Evolutionary conservation across 1,284 basidiomycete genomes (phyloP).

Genomic region (Ceratobasidium sp.): DNA sequence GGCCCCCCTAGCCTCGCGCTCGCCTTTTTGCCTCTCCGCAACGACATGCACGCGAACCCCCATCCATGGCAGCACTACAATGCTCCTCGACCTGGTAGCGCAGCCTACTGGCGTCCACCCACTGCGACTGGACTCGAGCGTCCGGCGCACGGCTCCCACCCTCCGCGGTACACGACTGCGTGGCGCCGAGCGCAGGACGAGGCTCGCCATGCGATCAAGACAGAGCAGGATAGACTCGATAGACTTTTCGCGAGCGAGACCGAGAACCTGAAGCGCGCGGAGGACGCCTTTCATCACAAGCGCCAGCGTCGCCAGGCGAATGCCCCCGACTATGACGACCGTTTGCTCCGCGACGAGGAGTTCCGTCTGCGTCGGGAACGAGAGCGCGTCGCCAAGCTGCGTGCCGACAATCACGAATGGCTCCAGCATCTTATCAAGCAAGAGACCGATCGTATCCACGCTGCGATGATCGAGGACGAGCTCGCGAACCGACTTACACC

Average conservation of each 20-base stretch:
- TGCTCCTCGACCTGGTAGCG: conserved; percentile 16
- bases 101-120: conserved; percentile 29
- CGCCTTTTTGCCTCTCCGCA: not conserved
- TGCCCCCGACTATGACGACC: conserved; percentile 13
- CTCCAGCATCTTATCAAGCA: conserved; percentile 31
- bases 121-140: conserved; percentile 30
- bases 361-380: conserved; percentile 7
- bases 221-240: conserved; percentile 32
- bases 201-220: conserved; percentile 33
- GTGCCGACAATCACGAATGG: conserved; percentile 15
- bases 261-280: conserved; percentile 33
- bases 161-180: too few relatives aligned
- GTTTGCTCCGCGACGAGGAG: conserved; percentile 28
- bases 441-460: conserved; percentile 36
- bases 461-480: conserved; percentile 44
- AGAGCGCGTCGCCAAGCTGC: conserved; percentile 28
- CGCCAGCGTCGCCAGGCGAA: not conserved
- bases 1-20: conserved; percentile 6
- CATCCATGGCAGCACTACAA: conserved; percentile 25
- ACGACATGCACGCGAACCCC: conserved; percentile 30
- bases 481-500: conserved; percentile 15
- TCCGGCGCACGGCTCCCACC: too few relatives aligned
- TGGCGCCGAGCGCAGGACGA: not conserved
- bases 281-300: not conserved
- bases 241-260: conserved; percentile 33